These are phyloP conservation scores for Cutaneotrichosporon mucoides DNA, from an alignment of 1,284 basidiomycete species.

Conservation along the genomic window DNA sequence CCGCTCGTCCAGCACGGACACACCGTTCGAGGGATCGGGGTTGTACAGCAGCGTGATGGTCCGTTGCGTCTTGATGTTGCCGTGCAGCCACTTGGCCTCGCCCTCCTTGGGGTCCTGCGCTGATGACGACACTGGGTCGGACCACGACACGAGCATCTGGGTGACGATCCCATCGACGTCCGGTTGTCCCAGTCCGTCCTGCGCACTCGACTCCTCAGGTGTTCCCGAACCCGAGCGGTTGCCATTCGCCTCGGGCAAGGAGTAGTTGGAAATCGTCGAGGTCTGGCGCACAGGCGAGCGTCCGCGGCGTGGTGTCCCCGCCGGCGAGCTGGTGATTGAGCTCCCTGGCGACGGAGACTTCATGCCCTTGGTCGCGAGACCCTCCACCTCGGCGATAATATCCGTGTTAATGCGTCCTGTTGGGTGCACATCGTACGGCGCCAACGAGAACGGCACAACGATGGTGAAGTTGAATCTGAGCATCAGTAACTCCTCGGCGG, in stretches of 20 bases:
- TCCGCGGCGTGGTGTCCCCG: constrained; percentile 2
- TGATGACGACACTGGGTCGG: constrained; percentile 7
- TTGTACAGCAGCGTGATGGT: constrained; percentile 28
- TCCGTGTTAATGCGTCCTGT: constrained; percentile 18
- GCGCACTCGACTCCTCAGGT: not conserved
- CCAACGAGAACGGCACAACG: constrained; percentile 23
- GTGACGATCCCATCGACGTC: not conserved
- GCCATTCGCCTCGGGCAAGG: not conserved
- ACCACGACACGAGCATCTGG: constrained; percentile 21
- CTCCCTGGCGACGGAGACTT: not conserved
- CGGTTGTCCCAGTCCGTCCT: constrained; percentile 1
- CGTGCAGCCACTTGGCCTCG: constrained; percentile 27
- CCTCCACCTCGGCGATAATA: constrained; percentile 26
- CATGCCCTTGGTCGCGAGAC: constrained; percentile 5
- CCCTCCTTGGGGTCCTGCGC: not conserved
- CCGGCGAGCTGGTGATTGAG: not conserved
- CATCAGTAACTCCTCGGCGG: not conserved
- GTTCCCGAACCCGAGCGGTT: not conserved
- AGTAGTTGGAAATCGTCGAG: not conserved
- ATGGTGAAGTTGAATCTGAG: constrained; percentile 29
- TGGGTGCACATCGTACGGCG: constrained; percentile 28
- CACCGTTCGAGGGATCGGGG: constrained; percentile 24
- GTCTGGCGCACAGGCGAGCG: constrained; percentile 4
- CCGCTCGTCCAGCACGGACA: constrained; percentile 21
- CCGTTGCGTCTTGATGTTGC: constrained; percentile 16